These are phyloP conservation scores for Vitis cinerea DNA, from an alignment of 164 flowering plant genomes.

Conservation along the genomic window DNA sequence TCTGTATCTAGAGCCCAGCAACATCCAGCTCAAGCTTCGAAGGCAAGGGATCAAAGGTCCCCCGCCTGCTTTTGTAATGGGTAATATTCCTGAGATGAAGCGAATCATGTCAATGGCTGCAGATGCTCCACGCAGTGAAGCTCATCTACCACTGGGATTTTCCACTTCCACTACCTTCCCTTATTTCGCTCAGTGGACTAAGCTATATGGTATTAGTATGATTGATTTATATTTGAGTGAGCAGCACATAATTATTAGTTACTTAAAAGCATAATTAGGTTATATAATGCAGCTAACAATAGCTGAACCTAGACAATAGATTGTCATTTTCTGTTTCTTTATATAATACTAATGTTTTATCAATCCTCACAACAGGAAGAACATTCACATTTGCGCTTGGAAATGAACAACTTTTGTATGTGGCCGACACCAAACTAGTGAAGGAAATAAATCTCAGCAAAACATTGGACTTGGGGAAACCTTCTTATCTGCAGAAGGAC, in stretches of 20 bases:
- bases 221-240: too few species aligned
- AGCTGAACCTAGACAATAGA: background rate
- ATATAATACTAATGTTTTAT: background rate
- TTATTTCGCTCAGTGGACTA: conserved; percentile 13
- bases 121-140: background rate
- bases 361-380: background rate
- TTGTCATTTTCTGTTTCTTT: background rate
- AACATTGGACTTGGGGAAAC: conserved; percentile 18
- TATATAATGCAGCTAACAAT: too few species aligned
- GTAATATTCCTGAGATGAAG: conserved; percentile 18
- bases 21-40: background rate
- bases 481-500: conserved; percentile 15
- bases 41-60: conserved; percentile 15
- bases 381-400: conserved; percentile 13
- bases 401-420: conserved; percentile 8
- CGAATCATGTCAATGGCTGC: conserved; percentile 2
- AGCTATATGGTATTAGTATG: conserved; percentile 7
- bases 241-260: too few species aligned
- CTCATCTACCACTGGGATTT: background rate
- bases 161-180: conserved; percentile 10
- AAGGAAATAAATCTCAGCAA: conserved; percentile 9
- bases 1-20: background rate
- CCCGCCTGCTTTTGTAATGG: conserved; percentile 7
- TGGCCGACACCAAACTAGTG: conserved; percentile 5
- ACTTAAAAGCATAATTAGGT: too few species aligned